A percentile compares a stretch with the other conserved stretches of the same genome.
Conservation (phyloP, 768 basidiomycete genomes). For the Calocera viscosa region DNA sequence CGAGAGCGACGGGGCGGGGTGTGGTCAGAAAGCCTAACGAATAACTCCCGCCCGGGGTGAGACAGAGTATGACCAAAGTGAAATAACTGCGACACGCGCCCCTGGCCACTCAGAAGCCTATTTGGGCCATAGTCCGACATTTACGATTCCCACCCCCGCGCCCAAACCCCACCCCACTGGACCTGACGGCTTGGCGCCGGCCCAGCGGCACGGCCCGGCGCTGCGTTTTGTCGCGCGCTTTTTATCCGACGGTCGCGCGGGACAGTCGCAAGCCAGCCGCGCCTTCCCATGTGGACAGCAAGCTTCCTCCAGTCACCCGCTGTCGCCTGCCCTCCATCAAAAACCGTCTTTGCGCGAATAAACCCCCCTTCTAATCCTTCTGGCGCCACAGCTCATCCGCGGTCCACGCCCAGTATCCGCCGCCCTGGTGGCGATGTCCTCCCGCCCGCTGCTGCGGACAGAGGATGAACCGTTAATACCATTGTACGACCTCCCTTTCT, state of each 20-base stretch:
- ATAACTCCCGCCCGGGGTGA: background rate
- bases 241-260: background rate
- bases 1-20: background rate
- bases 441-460: background rate
- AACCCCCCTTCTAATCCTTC: background rate
- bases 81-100: background rate
- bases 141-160: conserved; percentile 1
- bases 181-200: background rate
- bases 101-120: background rate
- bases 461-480: background rate
- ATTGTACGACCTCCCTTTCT: background rate
- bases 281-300: background rate
- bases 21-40: background rate
- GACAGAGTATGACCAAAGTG: background rate
- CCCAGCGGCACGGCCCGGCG: background rate
- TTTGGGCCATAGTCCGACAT: background rate
- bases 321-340: background rate
- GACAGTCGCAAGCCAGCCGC: background rate
- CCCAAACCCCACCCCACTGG: background rate
- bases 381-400: conserved; percentile 1
- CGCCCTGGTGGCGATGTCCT: background rate
- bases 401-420: background rate
- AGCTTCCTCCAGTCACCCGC: background rate
- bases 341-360: background rate
- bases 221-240: background rate